Evolutionary conservation across 2,329 filamentous ascomycete species (phyloP).

Genomic region (Waltergamsia citrina): DNA sequence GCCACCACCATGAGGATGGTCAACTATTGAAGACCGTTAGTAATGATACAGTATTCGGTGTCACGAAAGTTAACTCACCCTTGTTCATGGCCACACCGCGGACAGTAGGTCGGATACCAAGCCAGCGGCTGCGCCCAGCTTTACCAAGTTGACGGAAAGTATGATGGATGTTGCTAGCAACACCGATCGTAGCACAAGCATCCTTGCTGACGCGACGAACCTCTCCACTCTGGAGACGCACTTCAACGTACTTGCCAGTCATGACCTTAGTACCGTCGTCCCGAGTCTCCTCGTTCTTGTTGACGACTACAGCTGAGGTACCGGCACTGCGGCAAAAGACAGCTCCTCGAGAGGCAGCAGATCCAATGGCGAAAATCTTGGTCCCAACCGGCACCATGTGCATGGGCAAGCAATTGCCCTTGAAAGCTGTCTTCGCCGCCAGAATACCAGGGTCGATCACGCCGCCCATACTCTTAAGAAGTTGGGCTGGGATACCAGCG

Average conservation of each 20-base stretch:
- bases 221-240: constrained; percentile 87
- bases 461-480: constrained; percentile 89
- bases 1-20: constrained; percentile 98
- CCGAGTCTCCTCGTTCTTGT: constrained; percentile 71
- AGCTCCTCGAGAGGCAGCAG: constrained; percentile 60
- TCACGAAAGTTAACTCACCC: constrained; percentile 46
- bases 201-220: constrained; percentile 82
- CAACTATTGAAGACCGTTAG: constrained; percentile 40
- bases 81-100: constrained; percentile 99
- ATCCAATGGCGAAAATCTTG: constrained; percentile 82
- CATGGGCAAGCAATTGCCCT: constrained; percentile 89
- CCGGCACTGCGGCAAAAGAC: constrained; percentile 94
- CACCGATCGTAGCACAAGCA: constrained; percentile 88
- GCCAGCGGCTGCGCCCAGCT: constrained; percentile 85
- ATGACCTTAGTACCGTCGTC: constrained; percentile 51
- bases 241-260: constrained; percentile 68
- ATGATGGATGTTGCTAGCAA: constrained; percentile 87
- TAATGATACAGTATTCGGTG: neutral
- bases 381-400: constrained; percentile 97
- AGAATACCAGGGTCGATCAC: constrained; percentile 89
- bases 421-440: constrained; percentile 85
- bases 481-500: constrained; percentile 74
- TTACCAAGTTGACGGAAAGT: constrained; percentile 90
- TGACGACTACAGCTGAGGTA: constrained; percentile 79
- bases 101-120: constrained; percentile 90